Conservation (phyloP, 2,329 filamentous ascomycete genomes). For the Monosporascus sp. region DNA sequence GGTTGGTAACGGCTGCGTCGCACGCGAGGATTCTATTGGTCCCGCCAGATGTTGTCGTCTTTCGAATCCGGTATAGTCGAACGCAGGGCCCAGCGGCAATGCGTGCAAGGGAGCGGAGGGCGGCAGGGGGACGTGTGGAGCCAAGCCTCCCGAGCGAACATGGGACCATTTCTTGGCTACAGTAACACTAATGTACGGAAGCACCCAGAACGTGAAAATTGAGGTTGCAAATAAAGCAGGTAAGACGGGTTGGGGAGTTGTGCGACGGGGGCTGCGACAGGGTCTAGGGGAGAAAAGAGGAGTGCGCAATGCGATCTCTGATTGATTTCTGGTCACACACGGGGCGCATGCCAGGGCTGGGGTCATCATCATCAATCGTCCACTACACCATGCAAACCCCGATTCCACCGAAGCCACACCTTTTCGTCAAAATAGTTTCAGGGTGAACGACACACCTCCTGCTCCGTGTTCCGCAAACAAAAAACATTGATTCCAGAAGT, state of each 20-base stretch:
- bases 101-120: slow-evolving; percentile 15
- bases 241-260: too few species aligned
- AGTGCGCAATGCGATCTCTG: too few species aligned
- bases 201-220: neutral
- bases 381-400: neutral
- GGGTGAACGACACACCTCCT: neutral
- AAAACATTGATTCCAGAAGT: neutral
- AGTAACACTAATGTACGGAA: neutral
- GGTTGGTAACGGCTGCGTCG: slow-evolving; percentile 18
- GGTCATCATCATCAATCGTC: neutral
- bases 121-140: slow-evolving; percentile 1
- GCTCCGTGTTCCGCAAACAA: neutral
- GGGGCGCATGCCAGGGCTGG: too few species aligned
- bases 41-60: slow-evolving; percentile 12
- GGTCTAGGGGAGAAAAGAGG: too few species aligned
- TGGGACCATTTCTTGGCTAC: neutral
- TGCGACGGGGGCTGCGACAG: too few species aligned
- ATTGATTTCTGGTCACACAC: too few species aligned
- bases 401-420: too few species aligned
- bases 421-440: neutral
- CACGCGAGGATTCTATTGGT: slow-evolving; percentile 18
- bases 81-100: slow-evolving; percentile 20
- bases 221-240: too few species aligned
- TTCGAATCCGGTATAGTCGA: slow-evolving; percentile 18
- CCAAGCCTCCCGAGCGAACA: slow-evolving; percentile 1